Evolutionary conservation across 2,329 filamentous ascomycete species (phyloP).

Genomic region (Exophiala bonariae): DNA sequence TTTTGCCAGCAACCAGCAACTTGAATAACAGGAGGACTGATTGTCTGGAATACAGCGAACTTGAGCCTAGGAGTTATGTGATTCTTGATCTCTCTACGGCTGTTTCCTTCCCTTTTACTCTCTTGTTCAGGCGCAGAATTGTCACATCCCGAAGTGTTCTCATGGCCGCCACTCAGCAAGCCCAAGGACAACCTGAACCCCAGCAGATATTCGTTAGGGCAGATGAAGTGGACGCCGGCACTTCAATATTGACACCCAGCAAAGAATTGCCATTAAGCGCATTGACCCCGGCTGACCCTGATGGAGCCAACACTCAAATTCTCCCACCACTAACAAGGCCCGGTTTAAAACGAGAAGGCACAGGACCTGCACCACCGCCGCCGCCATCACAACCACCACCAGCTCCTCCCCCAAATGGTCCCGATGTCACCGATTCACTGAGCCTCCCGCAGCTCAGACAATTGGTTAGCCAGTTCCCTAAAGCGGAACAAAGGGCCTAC

Average conservation of each 20-base stretch:
- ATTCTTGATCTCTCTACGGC: too few relatives aligned
- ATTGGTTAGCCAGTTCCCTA: conserved; percentile 72
- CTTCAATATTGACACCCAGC: conserved; percentile 43
- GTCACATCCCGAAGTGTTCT: background rate
- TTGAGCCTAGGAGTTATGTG: too few relatives aligned
- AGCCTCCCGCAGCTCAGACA: conserved; percentile 72
- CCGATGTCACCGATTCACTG: conserved; percentile 63
- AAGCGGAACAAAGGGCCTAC: conserved; percentile 70
- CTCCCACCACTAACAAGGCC: conserved; percentile 26
- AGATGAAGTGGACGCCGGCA: conserved; percentile 50
- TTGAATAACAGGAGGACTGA: too few relatives aligned
- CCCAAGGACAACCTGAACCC: conserved; percentile 7
- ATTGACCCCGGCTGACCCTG: conserved; percentile 12
- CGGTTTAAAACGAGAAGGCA: conserved; percentile 32
- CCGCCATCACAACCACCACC: conserved; percentile 49
- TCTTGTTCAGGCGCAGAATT: too few relatives aligned
- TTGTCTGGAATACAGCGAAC: too few relatives aligned
- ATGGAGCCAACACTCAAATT: conserved; percentile 9
- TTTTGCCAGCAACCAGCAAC: too few relatives aligned
- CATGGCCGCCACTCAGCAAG: conserved; percentile 11
- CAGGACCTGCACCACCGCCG: conserved; percentile 37
- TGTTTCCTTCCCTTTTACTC: too few relatives aligned
- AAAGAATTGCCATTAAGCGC: conserved; percentile 22
- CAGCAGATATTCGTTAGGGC: conserved; percentile 42
- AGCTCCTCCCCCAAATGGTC: conserved; percentile 36